Evolutionary conservation across 257 asterid species (phyloP).

Genomic region (Plectranthus barbatus): DNA sequence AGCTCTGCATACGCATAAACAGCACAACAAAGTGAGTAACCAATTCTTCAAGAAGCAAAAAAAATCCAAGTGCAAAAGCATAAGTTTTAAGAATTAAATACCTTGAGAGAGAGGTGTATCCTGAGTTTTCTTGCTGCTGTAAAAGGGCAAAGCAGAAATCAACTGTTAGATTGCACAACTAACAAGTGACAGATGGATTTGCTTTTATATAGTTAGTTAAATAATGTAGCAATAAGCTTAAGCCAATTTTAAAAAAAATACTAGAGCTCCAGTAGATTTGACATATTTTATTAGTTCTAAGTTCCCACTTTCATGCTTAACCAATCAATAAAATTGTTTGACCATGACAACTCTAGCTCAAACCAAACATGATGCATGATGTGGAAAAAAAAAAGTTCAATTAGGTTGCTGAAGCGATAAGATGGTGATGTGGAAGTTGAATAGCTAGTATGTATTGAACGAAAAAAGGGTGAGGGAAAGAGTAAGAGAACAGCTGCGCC

Average conservation of each 20-base stretch:
- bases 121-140: conserved; percentile 22
- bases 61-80: neutral
- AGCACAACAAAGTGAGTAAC: neutral
- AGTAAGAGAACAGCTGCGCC: no score
- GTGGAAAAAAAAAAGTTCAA: neutral
- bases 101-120: conserved; percentile 24
- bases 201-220: neutral
- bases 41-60: neutral
- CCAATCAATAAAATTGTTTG: no score
- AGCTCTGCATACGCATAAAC: conserved; percentile 9
- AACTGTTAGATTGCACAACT: neutral
- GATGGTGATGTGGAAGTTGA: neutral
- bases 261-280: neutral
- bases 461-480: no score
- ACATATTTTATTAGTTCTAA: neutral
- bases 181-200: no score
- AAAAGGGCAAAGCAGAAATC: neutral
- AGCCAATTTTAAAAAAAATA: neutral
- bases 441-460: neutral
- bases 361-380: no score
- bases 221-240: neutral
- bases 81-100: neutral
- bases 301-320: neutral
- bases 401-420: neutral
- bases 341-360: neutral